phyloP scores from a whole-genome alignment of 2,329 filamentous ascomycete genomes.

The Sphaerulina musiva region DNA sequence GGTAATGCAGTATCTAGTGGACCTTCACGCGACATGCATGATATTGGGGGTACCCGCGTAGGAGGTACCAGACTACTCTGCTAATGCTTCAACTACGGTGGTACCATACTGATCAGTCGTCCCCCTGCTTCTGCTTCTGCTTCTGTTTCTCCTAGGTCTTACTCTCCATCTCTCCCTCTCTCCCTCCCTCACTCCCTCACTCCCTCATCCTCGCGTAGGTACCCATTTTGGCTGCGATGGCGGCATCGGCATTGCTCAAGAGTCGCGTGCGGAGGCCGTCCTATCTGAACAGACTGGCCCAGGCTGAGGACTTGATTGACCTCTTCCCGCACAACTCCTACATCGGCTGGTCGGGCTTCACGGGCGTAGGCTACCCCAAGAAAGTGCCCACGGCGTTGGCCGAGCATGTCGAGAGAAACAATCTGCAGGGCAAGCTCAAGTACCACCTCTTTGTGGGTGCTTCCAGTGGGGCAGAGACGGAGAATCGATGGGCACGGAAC shows the following conservation, averaged over 20 bases:
- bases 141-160: too few species aligned
- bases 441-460: constrained; percentile 86
- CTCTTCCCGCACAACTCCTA: constrained; percentile 81
- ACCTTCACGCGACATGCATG: not conserved
- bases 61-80: not conserved
- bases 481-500: constrained; percentile 81
- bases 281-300: constrained; percentile 72
- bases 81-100: not conserved
- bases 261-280: constrained; percentile 68
- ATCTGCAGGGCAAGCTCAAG: constrained; percentile 72
- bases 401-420: constrained; percentile 83
- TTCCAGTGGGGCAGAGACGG: constrained; percentile 82
- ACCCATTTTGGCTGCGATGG: constrained; percentile 15
- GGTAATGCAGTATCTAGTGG: not conserved
- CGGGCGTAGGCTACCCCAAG: constrained; percentile 60
- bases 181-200: not conserved
- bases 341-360: constrained; percentile 87
- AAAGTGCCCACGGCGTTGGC: constrained; percentile 77
- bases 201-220: not conserved
- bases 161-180: not conserved
- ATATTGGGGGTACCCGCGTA: not conserved
- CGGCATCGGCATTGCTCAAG: constrained; percentile 59
- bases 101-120: not conserved
- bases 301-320: constrained; percentile 70
- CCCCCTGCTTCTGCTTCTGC: not conserved